Base-by-base conservation (phyloP, 768 basidiomycete species). In the Candolleomyces eurysporus region DNA sequence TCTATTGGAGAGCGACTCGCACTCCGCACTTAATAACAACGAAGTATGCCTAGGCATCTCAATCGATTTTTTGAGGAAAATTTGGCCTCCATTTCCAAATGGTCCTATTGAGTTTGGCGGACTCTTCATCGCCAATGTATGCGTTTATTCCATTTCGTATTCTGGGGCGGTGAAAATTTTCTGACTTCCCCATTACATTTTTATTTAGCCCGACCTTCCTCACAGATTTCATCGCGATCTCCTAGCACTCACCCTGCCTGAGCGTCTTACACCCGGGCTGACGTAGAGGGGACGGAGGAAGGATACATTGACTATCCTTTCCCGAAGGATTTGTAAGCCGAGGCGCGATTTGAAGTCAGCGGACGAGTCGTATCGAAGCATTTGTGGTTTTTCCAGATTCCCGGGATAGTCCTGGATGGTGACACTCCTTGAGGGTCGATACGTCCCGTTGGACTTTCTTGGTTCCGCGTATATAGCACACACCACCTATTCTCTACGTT, bases 251-350 rank as follows among this genome's bases (percentile, higher is more conserved):
- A 76, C 66, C 31, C 48, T 60, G 10, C 75, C 73, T 39, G 67
- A 83, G 80, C 79, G 4, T 83, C 79, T 65, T 82, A 80, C 58
- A 63, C 64, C 6, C 69, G 68, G 16, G n/a, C n/a, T n/a, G n/a
- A n/a, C n/a, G n/a, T n/a, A n/a, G n/a, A n/a, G n/a, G n/a, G n/a
- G n/a, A n/a, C n/a, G n/a, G n/a, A n/a, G n/a, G 26, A 60, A 9
- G 76, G 75, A 31, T 77, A 75, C 63, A 69, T 65, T 19, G 71
- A 72, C 22, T 75, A 74, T 53, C 68, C 71, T 16, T 71, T 71
- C 55, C 64, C 66, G 1, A 57, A 65, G 8, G 61, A 63, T 26
- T 26, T 26, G 19, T 50, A 57, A 55, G 10, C 13, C 17, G 30
- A 36, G 36, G 36, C 36, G 8, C 11, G 8, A 36, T 36, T 36